These are phyloP conservation scores for Fusarium oxysporum DNA, from an alignment of 2,329 filamentous ascomycete genomes.

Conservation along the genomic window DNA sequence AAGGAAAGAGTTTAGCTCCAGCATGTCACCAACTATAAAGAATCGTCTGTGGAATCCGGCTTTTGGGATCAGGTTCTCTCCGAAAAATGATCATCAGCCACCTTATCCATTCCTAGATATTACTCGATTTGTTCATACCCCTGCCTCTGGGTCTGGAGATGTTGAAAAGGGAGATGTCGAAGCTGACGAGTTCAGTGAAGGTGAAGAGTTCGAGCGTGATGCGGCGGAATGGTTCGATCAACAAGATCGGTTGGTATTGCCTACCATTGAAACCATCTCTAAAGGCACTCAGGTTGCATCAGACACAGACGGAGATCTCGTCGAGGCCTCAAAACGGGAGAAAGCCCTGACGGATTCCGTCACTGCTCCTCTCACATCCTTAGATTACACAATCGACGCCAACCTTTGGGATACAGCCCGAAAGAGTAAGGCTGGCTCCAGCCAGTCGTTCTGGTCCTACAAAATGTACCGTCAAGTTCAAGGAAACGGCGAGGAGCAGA, in stretches of 20 bases:
- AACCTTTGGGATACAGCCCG: conserved; percentile 57
- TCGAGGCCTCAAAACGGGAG: conserved; percentile 12
- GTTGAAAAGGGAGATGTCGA: background rate
- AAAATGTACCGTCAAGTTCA: conserved; percentile 70
- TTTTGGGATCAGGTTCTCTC: conserved; percentile 48
- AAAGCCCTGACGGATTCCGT: background rate
- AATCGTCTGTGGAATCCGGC: conserved; percentile 47
- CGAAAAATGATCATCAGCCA: conserved; percentile 28
- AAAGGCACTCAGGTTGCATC: conserved; percentile 7
- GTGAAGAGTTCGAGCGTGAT: conserved; percentile 43
- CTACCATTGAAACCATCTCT: background rate
- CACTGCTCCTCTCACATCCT: conserved; percentile 43
- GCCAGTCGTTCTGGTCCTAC: conserved; percentile 75
- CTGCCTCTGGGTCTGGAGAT: background rate
- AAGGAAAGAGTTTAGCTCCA: conserved; percentile 21
- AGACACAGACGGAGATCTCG: conserved; percentile 5
- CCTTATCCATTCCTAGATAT: conserved; percentile 45
- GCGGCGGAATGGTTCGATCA: conserved; percentile 44
- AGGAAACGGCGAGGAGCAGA: conserved; percentile 56
- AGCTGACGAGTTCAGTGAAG: conserved; percentile 36
- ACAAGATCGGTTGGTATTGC: conserved; percentile 28
- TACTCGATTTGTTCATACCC: conserved; percentile 44
- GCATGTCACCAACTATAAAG: conserved; percentile 35
- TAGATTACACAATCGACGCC: conserved; percentile 48
- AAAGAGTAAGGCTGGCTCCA: conserved; percentile 56